phyloP scores from a whole-genome alignment of 148 eudicot genomes.

The Rhododendron ovatum region DNA sequence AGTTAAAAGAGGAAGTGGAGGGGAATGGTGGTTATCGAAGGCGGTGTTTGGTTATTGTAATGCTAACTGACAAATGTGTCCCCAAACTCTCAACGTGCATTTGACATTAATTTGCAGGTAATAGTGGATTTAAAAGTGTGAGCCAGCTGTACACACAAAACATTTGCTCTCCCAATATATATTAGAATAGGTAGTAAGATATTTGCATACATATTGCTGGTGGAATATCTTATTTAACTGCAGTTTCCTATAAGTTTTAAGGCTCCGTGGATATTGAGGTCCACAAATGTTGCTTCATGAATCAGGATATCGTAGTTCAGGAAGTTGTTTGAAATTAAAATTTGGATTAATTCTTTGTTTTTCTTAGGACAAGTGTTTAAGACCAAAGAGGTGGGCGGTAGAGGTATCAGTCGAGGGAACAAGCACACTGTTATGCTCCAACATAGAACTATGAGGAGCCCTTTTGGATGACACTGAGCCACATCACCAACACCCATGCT shows the following conservation, averaged over 20 bases:
- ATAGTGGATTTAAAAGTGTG: neutral
- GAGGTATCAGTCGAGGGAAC: neutral
- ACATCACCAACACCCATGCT: neutral
- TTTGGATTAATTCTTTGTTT: neutral
- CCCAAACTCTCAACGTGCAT: neutral
- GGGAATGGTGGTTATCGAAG: neutral
- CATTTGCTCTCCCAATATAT: neutral
- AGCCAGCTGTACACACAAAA: neutral
- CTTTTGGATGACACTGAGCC: neutral
- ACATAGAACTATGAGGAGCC: neutral
- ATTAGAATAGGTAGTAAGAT: neutral
- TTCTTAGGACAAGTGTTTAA: neutral
- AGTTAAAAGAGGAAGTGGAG: neutral
- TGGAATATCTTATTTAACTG: neutral
- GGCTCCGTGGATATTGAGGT: neutral
- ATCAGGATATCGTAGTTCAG: neutral
- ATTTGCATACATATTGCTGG: neutral
- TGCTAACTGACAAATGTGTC: neutral
- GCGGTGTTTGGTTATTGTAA: neutral
- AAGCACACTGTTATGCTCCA: neutral
- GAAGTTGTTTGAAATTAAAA: neutral
- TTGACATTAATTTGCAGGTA: neutral
- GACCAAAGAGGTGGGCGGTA: neutral
- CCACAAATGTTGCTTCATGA: neutral
- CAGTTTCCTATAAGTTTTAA: neutral